Percentiles rank a stretch among this genome's conserved stretches.
These are phyloP conservation scores for Grosmannia clavigera DNA, from an alignment of 2,329 filamentous ascomycete genomes.

Conservation along the genomic window DNA sequence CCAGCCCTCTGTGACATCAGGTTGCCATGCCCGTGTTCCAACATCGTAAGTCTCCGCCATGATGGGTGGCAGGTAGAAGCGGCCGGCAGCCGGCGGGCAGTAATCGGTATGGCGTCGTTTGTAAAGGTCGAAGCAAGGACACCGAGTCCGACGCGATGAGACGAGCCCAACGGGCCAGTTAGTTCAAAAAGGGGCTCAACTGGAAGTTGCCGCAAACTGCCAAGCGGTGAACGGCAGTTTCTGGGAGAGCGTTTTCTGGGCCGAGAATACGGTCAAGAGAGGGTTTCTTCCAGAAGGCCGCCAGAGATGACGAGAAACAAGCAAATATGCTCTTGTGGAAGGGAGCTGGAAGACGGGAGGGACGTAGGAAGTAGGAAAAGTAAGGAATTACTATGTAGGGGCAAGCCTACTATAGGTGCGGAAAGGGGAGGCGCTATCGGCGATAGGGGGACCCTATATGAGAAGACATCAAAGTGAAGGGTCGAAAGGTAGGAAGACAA, in stretches of 20 bases:
- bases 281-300: neutral
- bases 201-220: neutral
- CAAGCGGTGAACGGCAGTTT: neutral
- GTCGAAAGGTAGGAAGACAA: neutral
- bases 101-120: neutral
- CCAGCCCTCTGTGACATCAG: conserved; percentile 92
- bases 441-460: conserved; percentile 10
- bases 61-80: conserved; percentile 17
- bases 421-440: conserved; percentile 12
- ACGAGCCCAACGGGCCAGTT: neutral
- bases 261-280: neutral
- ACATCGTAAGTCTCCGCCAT: conserved; percentile 96
- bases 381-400: conserved; percentile 11
- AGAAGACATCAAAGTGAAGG: conserved; percentile 9
- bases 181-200: neutral
- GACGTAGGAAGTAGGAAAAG: conserved; percentile 3
- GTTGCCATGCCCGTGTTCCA: conserved; percentile 96
- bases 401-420: conserved; percentile 6
- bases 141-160: neutral
- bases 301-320: neutral
- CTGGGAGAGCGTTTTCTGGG: neutral
- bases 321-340: neutral
- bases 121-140: neutral
- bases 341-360: neutral
- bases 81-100: conserved; percentile 10